phyloP scores from a whole-genome alignment of 805 yeast species.

The Kazachstania psychrophila region DNA sequence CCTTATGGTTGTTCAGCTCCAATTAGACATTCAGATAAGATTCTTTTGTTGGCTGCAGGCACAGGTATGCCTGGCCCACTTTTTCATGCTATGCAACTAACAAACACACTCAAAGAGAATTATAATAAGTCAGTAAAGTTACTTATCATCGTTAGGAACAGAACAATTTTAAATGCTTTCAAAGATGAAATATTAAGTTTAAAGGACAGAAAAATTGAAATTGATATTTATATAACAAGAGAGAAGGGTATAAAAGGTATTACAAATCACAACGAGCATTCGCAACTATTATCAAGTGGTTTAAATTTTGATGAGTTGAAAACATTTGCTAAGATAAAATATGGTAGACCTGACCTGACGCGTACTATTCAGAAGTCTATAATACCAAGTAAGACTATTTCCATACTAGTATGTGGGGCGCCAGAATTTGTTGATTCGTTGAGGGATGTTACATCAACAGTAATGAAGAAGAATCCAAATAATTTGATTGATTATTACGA shows the following conservation, averaged over 20 bases:
- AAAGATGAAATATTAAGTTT: conserved; percentile 12
- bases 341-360: conserved; percentile 41
- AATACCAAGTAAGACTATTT: conserved; percentile 34
- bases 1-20: conserved; percentile 56
- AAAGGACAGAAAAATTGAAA: conserved; percentile 10
- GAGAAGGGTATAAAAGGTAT: background rate
- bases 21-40: conserved; percentile 41
- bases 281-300: background rate
- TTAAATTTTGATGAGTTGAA: conserved; percentile 2
- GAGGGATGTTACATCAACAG: conserved; percentile 39
- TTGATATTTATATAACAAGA: conserved; percentile 14
- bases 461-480: conserved; percentile 31
- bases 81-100: conserved; percentile 36
- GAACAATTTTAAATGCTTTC: conserved; percentile 15
- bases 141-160: conserved; percentile 12
- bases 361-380: conserved; percentile 29
- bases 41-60: conserved; percentile 62
- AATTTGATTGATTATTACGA: conserved; percentile 62
- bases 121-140: conserved; percentile 9
- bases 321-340: conserved; percentile 30
- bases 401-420: conserved; percentile 56
- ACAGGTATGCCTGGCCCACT: conserved; percentile 61
- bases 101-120: background rate
- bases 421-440: conserved; percentile 47
- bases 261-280: background rate